Evolutionary conservation across 495 filamentous ascomycete species (phyloP), one percentile per base, ranked within the genome.

Genomic region (Cercophora scortea): DNA sequence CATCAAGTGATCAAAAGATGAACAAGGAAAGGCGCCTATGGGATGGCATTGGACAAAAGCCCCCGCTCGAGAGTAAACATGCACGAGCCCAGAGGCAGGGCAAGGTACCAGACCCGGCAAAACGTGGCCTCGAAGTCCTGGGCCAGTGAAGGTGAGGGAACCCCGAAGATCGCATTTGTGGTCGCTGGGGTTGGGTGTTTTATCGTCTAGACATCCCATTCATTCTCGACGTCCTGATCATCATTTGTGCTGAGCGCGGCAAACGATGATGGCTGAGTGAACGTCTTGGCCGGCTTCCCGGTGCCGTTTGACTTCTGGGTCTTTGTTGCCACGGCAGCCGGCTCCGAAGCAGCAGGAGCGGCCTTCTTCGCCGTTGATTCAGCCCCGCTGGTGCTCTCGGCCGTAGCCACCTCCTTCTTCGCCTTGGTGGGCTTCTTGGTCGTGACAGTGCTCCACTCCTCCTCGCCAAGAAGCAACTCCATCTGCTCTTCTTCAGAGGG

Each of bases 401-500:
- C 36, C 9, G 54, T 43, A 17, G 53, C 51, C 32, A 66, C 64
- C 52, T 66, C 65, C 69, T 70, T 78, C 68, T 74, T 75, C 45
- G 64, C 62, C 65, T 69, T 71, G 42, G 33, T 51, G 0, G 62
- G 38, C 65, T 92, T 91, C 68, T 92, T 91, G 55, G 81, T 87
- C 46, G 79, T 75, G 46, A 92, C 87, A 17, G 86, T 89, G 53
- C 74, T 88, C 87, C 88, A 90, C 34, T 79, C 80, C 50, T 84
- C 80, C 58, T 82, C 72, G 42, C 79, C 78, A 32, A 70, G 78
- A 32, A 88, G 71, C 56, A 86, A 71, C 65, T 85, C 78, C 69
- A 93, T 70, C 71, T 94, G 89, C 68, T 93, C 89, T 62, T 95
- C 89, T 68, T 94, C 89, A 0, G 88, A 88, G 6, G 84, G 87